These are phyloP conservation scores for Xylaria hypoxylon DNA, from an alignment of 2,329 filamentous ascomycete species.

Conservation along the genomic window DNA sequence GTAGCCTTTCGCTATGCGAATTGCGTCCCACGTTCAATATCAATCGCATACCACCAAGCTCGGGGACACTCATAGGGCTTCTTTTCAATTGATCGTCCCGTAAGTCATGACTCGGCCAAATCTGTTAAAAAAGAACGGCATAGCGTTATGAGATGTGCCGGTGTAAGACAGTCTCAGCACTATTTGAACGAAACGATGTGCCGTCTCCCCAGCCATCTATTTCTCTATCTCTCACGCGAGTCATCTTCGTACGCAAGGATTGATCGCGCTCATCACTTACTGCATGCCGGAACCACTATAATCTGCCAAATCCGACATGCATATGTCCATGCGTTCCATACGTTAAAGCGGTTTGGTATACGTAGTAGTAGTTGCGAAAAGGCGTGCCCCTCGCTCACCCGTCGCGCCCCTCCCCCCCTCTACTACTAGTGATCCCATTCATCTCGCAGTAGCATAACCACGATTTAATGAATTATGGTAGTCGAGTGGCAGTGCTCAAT, in stretches of 20 bases:
- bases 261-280: neutral
- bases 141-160: neutral
- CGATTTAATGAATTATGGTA: neutral
- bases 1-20: conserved; percentile 34
- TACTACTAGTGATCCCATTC: neutral
- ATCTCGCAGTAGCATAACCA: neutral
- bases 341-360: neutral
- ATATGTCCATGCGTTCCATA: conserved; percentile 9
- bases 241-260: neutral
- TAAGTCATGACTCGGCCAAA: conserved; percentile 18
- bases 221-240: conserved; percentile 9
- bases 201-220: conserved; percentile 6
- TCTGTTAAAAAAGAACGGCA: neutral
- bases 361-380: conserved; percentile 11
- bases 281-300: conserved; percentile 8
- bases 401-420: neutral
- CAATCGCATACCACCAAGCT: conserved; percentile 9
- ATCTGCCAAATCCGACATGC: conserved; percentile 32
- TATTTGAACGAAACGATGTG: conserved; percentile 17
- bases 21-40: conserved; percentile 20
- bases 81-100: conserved; percentile 1
- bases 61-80: neutral
- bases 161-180: conserved; percentile 29
- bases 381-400: conserved; percentile 8
- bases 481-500: neutral